These are phyloP conservation scores for Avena insularis DNA, from an alignment of 176 grass and related monocot genomes.

Conservation along the genomic window DNA sequence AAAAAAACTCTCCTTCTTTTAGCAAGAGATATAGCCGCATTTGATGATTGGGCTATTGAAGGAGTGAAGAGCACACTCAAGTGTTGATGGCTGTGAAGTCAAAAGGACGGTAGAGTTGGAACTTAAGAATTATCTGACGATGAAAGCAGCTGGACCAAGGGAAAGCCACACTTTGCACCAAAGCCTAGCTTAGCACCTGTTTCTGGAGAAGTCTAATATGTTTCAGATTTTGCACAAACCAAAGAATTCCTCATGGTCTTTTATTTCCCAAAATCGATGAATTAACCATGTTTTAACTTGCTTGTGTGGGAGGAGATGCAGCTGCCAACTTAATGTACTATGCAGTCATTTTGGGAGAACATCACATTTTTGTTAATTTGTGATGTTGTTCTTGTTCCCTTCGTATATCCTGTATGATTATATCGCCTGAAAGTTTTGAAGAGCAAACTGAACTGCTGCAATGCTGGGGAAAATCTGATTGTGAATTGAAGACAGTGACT, in stretches of 20 bases:
- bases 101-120: conserved; percentile 25
- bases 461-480: neutral
- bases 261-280: neutral
- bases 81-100: neutral
- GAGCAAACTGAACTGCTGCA: neutral
- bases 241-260: neutral
- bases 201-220: neutral
- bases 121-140: neutral
- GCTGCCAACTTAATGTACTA: conserved; percentile 32
- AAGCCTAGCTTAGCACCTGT: neutral
- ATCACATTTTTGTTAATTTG: too few relatives aligned
- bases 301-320: neutral
- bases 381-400: too few relatives aligned
- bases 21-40: conserved; percentile 34
- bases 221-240: neutral
- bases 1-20: neutral
- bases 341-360: too few relatives aligned
- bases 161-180: conserved; percentile 20
- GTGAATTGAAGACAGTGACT: neutral
- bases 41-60: conserved; percentile 11
- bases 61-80: conserved; percentile 7
- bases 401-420: too few relatives aligned
- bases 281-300: conserved; percentile 26
- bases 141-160: conserved; percentile 41
- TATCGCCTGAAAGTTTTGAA: neutral